Base-by-base conservation (phyloP, 106 monocot genomes). In the Apostasia shenzhenica region DNA sequence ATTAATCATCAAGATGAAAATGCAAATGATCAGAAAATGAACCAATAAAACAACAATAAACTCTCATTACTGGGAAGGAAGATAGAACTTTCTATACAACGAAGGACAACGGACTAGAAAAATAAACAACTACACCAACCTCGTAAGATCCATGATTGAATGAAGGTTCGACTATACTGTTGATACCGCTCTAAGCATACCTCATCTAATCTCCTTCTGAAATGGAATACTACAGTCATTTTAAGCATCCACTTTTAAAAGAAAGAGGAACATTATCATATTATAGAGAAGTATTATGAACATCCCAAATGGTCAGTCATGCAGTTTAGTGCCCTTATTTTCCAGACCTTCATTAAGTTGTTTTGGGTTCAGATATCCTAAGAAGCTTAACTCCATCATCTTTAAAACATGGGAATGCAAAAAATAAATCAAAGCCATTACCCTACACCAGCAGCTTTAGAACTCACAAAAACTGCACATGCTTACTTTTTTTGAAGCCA, bases 61-160 rank as follows among this genome's bases (percentile, higher is more conserved):
- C n/a, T n/a, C n/a, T n/a, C n/a, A n/a, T 26, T 26, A 26, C 26
- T 26, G 26, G 0, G 0, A 26, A 26, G 26, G 26, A 26, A 26
- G 26, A 26, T 26, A 26, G 26, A 26, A 26, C 26, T 26, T 26
- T 26, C 26, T 26, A 26, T 26, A 26, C 26, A 26, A 26, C 26
- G 26, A 26, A 26, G 26, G 26, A 26, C 26, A 26, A 26, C 26
- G 26, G 26, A 26, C 26, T 26, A 26, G 26, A 26, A 26, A 26
- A 26, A 26, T 26, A 26, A 26, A 26, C 26, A 26, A 26, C 26
- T 26, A 26, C 26, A 26, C 26, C 26, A 55, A 90, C 95, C 95
- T 89, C 92, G 95, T 57, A 97, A 58, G 44, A 95, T 95, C 95
- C 95, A 95, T 54, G 95, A 95, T 66, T 91, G 88, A 42, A 95